Percentiles rank a stretch among this genome's conserved stretches.
Conservation (phyloP, 192 early-diverging fungal genomes). For the Pilaira anomala region DNA sequence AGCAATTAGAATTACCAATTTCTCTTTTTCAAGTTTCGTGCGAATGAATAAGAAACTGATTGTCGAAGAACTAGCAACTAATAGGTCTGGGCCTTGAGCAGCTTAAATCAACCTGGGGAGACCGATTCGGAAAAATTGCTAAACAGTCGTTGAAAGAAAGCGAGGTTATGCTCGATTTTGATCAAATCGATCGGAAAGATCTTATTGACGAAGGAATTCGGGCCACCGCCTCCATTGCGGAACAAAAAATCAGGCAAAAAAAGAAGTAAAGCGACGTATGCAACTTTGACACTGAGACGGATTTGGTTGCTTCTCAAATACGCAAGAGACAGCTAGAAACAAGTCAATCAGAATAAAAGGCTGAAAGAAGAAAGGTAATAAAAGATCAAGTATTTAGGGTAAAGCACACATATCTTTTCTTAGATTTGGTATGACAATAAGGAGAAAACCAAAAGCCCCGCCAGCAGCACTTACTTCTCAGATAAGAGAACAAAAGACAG, state of each 20-base stretch:
- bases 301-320: not conserved
- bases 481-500: not conserved
- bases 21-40: no score
- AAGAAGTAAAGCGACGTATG: not conserved
- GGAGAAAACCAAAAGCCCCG: not conserved
- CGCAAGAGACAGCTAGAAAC: not conserved
- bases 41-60: no score
- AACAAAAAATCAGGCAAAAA: not conserved
- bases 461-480: not conserved
- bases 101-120: no score
- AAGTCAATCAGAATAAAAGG: slow-evolving; percentile 1
- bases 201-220: no score
- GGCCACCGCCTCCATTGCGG: not conserved
- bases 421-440: not conserved
- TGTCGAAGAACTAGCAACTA: no score
- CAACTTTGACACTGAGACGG: not conserved
- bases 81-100: no score
- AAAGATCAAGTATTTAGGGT: slow-evolving; percentile 1
- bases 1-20: no score
- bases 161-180: no score
- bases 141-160: no score
- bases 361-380: not conserved
- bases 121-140: no score
- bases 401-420: not conserved
- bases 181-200: no score